Percentiles rank a stretch among this genome's conserved stretches.
phyloP scores from a whole-genome alignment of 495 filamentous ascomycete species.

The Talaromyces liani region DNA sequence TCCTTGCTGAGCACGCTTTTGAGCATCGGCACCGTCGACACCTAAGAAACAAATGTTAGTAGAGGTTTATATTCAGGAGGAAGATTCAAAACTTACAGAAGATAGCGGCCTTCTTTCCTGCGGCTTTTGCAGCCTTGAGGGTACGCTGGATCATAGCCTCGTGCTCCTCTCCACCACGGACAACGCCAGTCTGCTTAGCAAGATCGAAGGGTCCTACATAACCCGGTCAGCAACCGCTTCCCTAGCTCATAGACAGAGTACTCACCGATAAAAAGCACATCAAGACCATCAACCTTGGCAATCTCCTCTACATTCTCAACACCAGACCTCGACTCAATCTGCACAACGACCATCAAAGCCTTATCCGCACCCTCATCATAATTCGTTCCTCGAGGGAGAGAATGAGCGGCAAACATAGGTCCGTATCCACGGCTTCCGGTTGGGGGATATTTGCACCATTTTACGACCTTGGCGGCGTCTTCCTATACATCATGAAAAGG shows the following conservation, averaged over 20 bases:
- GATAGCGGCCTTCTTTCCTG: conserved; percentile 72
- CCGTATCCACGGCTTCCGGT: conserved; percentile 57
- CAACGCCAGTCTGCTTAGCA: conserved; percentile 30
- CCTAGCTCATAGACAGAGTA: not conserved
- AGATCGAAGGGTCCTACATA: conserved; percentile 49
- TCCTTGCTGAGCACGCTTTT: conserved; percentile 54
- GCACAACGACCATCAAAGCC: conserved; percentile 30
- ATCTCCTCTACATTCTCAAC: conserved; percentile 44
- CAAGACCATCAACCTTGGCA: conserved; percentile 35
- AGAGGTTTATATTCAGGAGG: not conserved
- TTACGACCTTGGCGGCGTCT: conserved; percentile 53
- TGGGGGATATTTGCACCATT: conserved; percentile 60
- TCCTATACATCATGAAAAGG: conserved; percentile 18
- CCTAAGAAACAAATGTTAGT: conserved; percentile 14
- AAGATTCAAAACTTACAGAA: conserved; percentile 44
- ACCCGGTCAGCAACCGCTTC: not conserved
- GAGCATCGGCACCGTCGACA: conserved; percentile 56
- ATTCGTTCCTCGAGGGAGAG: conserved; percentile 29
- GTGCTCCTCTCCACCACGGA: conserved; percentile 31
- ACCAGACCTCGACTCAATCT: conserved; percentile 41
- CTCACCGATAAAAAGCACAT: conserved; percentile 35
- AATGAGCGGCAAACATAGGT: conserved; percentile 47
- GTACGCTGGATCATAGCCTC: conserved; percentile 60
- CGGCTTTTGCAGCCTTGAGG: conserved; percentile 50
- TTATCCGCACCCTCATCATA: conserved; percentile 30